Percentiles rank a stretch among this genome's conserved stretches.
Evolutionary conservation across 306 rosid genomes (phyloP).

Genomic region (Prunus mira): DNA sequence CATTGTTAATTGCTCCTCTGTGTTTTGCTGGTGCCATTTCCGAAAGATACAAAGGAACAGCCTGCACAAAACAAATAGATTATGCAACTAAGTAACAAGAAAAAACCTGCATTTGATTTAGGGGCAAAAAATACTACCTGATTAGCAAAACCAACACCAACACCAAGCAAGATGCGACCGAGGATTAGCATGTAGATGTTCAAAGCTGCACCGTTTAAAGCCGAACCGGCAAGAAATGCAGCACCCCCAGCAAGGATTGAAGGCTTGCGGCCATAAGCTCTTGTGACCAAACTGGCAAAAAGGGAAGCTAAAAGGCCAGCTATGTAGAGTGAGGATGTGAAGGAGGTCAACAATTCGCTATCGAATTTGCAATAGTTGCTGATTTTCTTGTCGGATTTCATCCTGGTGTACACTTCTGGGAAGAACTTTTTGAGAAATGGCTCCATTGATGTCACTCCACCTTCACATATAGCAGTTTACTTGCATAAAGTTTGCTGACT

Average conservation of each 20-base stretch:
- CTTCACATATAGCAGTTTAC: slow-evolving; percentile 10
- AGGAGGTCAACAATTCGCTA: slow-evolving; percentile 58
- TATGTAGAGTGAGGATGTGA: slow-evolving; percentile 72
- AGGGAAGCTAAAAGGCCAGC: slow-evolving; percentile 69
- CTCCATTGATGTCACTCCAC: slow-evolving; percentile 79
- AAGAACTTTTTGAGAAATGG: slow-evolving; percentile 65
- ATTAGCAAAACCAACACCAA: slow-evolving; percentile 78
- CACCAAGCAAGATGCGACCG: slow-evolving; percentile 70
- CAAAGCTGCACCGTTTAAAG: slow-evolving; percentile 59
- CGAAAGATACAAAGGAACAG: slow-evolving; percentile 75
- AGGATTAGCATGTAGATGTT: slow-evolving; percentile 65
- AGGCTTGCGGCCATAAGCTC: slow-evolving; percentile 58
- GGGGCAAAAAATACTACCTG: slow-evolving; percentile 39
- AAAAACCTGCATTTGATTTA: not conserved
- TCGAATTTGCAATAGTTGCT: slow-evolving; percentile 75
- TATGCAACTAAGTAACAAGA: not conserved
- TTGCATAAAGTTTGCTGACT: too few relatives aligned
- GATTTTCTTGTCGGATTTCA: slow-evolving; percentile 44
- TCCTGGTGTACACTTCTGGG: slow-evolving; percentile 45
- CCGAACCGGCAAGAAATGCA: slow-evolving; percentile 61
- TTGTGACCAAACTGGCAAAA: slow-evolving; percentile 57
- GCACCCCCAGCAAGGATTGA: slow-evolving; percentile 61
- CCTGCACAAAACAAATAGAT: slow-evolving; percentile 30
- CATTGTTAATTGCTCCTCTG: slow-evolving; percentile 75
- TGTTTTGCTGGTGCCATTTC: slow-evolving; percentile 71